A percentile compares a stretch with the other conserved stretches of the same genome.
Conservation (phyloP, 177 flowering plant species). For the Vitis hybrid region DNA sequence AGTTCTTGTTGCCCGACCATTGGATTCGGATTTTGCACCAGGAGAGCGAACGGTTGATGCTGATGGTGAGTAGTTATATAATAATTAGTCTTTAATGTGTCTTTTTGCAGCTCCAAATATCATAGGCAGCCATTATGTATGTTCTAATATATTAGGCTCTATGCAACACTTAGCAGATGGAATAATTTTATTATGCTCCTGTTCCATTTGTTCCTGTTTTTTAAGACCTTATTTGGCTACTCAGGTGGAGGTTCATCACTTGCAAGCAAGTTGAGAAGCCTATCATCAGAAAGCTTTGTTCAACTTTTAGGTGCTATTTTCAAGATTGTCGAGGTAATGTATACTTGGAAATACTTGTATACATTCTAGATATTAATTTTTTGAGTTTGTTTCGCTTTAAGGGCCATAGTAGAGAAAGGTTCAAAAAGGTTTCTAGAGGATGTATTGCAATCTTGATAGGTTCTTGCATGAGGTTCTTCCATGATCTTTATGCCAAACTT, state of each 20-base stretch:
- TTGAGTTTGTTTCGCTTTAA: background rate
- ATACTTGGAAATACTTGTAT: background rate
- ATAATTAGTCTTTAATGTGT: background rate
- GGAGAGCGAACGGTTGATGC: conserved; percentile 66
- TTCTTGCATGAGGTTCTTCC: too few species aligned
- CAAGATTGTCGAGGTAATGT: conserved; percentile 90
- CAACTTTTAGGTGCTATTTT: conserved; percentile 80
- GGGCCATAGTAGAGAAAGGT: too few species aligned
- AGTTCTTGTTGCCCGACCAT: conserved; percentile 52
- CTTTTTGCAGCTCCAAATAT: conserved; percentile 1
- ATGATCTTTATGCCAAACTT: background rate
- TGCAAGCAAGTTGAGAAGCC: conserved; percentile 82
- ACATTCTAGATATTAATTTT: background rate
- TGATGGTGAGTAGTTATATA: conserved; percentile 62
- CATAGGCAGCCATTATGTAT: background rate
- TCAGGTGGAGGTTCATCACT: conserved; percentile 87
- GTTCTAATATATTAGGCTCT: background rate
- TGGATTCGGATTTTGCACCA: conserved; percentile 61
- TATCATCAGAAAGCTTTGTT: conserved; percentile 89
- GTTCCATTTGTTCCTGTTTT: background rate
- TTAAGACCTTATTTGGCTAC: conserved; percentile 16
- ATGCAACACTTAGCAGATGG: background rate
- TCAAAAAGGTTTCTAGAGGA: too few species aligned
- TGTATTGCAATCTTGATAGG: too few species aligned
- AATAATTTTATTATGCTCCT: background rate